A percentile compares a stretch with the other conserved stretches of the same genome.
These are phyloP conservation scores for Lachnellula willkommii DNA, from an alignment of 2,329 filamentous ascomycete species.

Conservation along the genomic window DNA sequence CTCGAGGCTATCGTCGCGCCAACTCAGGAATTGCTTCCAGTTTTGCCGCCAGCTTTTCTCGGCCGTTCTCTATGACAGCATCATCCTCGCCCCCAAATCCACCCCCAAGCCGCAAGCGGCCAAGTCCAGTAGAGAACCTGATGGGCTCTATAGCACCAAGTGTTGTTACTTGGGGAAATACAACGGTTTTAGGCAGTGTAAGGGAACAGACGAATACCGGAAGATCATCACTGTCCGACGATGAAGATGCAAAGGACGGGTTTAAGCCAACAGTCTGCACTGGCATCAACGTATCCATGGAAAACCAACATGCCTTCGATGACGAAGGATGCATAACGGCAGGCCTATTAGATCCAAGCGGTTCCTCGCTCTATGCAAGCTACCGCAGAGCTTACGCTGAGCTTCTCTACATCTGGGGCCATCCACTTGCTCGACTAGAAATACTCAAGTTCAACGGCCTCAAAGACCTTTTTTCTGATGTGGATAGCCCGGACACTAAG, in stretches of 20 bases:
- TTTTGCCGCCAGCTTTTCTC: conserved; percentile 51
- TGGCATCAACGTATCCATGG: conserved; percentile 43
- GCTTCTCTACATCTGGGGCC: conserved; percentile 61
- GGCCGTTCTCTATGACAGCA: conserved; percentile 27
- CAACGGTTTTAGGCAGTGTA: conserved; percentile 34
- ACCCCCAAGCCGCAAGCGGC: conserved; percentile 45
- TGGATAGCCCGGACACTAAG: conserved; percentile 26
- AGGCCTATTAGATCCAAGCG: conserved; percentile 49
- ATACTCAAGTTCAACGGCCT: conserved; percentile 65
- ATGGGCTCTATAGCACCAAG: conserved; percentile 47
- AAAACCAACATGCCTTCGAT: conserved; percentile 61
- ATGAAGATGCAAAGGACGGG: conserved; percentile 22
- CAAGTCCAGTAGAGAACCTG: conserved; percentile 58
- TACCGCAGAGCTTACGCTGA: conserved; percentile 65
- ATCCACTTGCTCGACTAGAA: conserved; percentile 58
- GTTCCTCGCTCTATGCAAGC: conserved; percentile 46
- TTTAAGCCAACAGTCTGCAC: conserved; percentile 21
- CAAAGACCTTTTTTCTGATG: conserved; percentile 40
- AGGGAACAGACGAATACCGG: conserved; percentile 26
- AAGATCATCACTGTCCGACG: conserved; percentile 28
- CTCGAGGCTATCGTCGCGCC: conserved; percentile 44
- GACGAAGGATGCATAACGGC: conserved; percentile 61
- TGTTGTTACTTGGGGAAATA: conserved; percentile 35
- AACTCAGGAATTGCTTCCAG: conserved; percentile 53
- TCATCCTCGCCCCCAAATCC: conserved; percentile 43